phyloP scores from a whole-genome alignment of 2,329 filamentous ascomycete genomes.

The Fusarium heterosporum region DNA sequence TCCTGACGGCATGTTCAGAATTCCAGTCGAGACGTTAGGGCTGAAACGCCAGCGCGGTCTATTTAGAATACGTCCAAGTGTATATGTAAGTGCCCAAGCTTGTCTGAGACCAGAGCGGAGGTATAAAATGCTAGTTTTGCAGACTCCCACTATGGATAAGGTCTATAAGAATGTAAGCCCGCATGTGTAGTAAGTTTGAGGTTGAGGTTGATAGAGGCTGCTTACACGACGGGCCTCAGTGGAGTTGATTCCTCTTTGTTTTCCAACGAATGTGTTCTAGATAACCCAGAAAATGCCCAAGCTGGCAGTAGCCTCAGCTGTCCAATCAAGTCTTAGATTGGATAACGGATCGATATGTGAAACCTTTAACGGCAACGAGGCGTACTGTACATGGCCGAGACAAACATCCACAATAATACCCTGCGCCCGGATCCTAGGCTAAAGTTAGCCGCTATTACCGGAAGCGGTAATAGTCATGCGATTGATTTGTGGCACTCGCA shows the following conservation, averaged over 20 bases:
- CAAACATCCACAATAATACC: slow-evolving; percentile 17
- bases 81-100: slow-evolving; percentile 3
- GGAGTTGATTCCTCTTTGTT: not conserved
- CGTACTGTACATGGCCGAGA: slow-evolving; percentile 29
- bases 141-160: not conserved
- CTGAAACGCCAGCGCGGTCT: slow-evolving; percentile 3
- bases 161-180: slow-evolving; percentile 16
- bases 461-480: slow-evolving; percentile 24
- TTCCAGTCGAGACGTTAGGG: not conserved
- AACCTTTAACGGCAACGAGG: slow-evolving; percentile 33
- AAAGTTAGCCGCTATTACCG: slow-evolving; percentile 38
- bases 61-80: not conserved
- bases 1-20: not conserved
- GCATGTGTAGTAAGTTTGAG: slow-evolving; percentile 12
- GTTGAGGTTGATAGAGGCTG: slow-evolving; percentile 9
- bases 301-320: not conserved
- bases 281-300: not conserved
- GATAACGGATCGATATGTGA: slow-evolving; percentile 26
- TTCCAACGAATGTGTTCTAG: not conserved
- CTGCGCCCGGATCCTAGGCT: not conserved
- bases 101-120: slow-evolving; percentile 1
- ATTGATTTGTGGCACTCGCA: slow-evolving; percentile 36
- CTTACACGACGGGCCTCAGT: not conserved
- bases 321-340: slow-evolving; percentile 24
- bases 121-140: not conserved